Conservation (phyloP, 495 filamentous ascomycete species). For the Acidomyces sp. region DNA sequence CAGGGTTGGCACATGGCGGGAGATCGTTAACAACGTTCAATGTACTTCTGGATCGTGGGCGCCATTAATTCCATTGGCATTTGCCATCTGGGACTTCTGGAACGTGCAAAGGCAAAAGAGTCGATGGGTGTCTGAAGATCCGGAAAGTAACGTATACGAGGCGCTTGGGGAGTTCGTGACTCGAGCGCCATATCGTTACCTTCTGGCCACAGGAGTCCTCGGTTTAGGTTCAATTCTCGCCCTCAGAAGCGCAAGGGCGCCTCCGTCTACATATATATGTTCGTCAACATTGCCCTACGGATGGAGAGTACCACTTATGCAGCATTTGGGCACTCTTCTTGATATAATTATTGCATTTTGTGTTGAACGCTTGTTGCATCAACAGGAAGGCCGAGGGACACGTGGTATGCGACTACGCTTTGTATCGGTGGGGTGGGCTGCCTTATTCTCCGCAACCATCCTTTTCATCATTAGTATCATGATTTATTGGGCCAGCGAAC, state of each 20-base stretch:
- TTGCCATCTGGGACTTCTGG: conserved; percentile 17
- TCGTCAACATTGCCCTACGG: conserved; percentile 13
- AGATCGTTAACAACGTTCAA: conserved; percentile 18
- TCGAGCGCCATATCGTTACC: conserved; percentile 14
- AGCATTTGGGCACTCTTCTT: conserved; percentile 16
- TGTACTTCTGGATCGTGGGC: conserved; percentile 19
- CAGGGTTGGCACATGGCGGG: conserved; percentile 20
- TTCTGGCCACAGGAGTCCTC: conserved; percentile 17
- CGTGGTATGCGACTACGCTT: conserved; percentile 2
- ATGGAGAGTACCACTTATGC: conserved; percentile 15
- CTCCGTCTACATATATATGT: conserved; percentile 24
- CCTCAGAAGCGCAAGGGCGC: conserved; percentile 1
- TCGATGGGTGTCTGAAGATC: neutral
- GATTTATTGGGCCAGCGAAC: neutral
- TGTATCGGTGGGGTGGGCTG: conserved; percentile 20
- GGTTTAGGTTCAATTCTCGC: conserved; percentile 15
- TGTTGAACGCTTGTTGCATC: conserved; percentile 5
- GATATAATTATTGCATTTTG: conserved; percentile 18
- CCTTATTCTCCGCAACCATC: conserved; percentile 14
- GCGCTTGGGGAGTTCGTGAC: conserved; percentile 9
- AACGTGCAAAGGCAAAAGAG: conserved; percentile 2
- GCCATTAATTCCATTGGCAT: conserved; percentile 11
- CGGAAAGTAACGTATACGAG: conserved; percentile 5
- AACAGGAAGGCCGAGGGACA: conserved; percentile 4
- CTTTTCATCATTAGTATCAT: neutral